Conservation (phyloP, 768 basidiomycete genomes). For the Psilocybe tampanensis region DNA sequence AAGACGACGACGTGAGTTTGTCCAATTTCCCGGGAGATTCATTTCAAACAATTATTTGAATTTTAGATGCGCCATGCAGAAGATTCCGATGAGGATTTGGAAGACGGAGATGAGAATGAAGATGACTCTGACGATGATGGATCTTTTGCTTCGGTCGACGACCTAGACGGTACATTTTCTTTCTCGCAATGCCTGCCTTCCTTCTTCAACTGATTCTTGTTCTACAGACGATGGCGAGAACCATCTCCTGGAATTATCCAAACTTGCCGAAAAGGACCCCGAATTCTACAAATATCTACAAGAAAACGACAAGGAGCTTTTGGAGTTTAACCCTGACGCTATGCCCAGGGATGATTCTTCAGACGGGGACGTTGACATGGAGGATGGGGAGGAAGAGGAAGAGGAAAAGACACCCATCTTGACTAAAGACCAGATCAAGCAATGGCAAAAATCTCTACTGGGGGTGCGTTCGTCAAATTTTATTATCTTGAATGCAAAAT, state of each 20-base stretch:
- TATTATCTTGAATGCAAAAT: not conserved
- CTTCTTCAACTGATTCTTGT: constrained; percentile 5
- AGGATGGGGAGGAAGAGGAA: constrained; percentile 32
- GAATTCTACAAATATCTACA: constrained; percentile 98
- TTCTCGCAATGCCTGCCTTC: not conserved
- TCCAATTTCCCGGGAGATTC: not conserved
- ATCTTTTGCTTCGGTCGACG: constrained; percentile 80
- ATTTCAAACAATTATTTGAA: not conserved
- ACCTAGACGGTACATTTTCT: constrained; percentile 49
- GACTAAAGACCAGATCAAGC: constrained; percentile 68
- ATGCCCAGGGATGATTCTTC: constrained; percentile 43
- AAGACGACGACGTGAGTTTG: constrained; percentile 15
- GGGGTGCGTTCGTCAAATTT: constrained; percentile 40
- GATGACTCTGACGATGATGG: constrained; percentile 54
- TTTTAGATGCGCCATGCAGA: constrained; percentile 12
- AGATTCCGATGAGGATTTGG: constrained; percentile 37
- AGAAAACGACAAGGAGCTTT: constrained; percentile 91
- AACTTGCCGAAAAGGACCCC: constrained; percentile 95
- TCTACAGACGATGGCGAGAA: constrained; percentile 64
- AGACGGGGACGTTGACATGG: constrained; percentile 51
- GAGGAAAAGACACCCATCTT: constrained; percentile 56
- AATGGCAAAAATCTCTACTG: constrained; percentile 89
- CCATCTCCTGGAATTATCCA: constrained; percentile 82
- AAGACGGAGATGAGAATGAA: constrained; percentile 34
- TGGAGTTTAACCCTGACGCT: constrained; percentile 68